A percentile compares a stretch with the other conserved stretches of the same genome.
These are phyloP conservation scores for Stephanodiscus minutulus DNA, from an alignment of 108 stramenopile species.

Conservation along the genomic window DNA sequence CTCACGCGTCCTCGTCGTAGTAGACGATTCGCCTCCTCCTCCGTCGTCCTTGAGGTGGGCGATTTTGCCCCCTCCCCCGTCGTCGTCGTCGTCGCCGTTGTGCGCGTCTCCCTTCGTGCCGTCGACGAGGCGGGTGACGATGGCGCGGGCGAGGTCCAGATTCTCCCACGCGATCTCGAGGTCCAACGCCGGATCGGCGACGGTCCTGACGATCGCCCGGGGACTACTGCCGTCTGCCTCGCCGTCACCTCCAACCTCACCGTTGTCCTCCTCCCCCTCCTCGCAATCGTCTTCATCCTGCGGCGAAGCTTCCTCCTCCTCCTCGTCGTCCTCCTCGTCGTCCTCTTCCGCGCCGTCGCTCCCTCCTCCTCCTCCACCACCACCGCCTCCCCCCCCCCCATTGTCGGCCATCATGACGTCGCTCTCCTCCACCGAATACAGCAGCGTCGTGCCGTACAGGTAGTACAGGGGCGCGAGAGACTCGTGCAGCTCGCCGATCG, in stretches of 20 bases:
- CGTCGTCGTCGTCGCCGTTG: neutral
- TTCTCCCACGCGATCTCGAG: conserved; percentile 90
- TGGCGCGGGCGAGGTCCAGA: conserved; percentile 74
- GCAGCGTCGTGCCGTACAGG: conserved; percentile 84
- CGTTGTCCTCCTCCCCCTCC: conserved; percentile 5
- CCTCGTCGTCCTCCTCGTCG: conserved; percentile 2
- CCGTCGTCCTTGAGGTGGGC: neutral
- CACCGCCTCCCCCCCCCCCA: neutral
- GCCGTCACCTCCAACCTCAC: conserved; percentile 15
- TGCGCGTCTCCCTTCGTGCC: neutral
- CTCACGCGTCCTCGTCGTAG: neutral
- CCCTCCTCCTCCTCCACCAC: neutral
- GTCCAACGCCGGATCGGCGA: conserved; percentile 58
- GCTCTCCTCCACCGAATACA: conserved; percentile 85
- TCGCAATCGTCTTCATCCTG: conserved; percentile 2
- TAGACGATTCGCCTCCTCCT: neutral
- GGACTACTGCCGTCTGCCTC: conserved; percentile 5
- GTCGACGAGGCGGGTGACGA: conserved; percentile 48
- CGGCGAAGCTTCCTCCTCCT: neutral
- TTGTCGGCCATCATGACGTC: conserved; percentile 39
- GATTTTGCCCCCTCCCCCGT: neutral
- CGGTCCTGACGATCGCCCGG: conserved; percentile 10
- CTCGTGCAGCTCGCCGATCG: conserved; percentile 52
- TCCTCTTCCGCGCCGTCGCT: neutral
- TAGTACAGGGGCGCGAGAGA: conserved; percentile 83